Evolutionary conservation across 2,329 filamentous ascomycete genomes (phyloP), one percentile per base, ranked within the genome.

Genomic region (Emmonsiellopsis sp.): DNA sequence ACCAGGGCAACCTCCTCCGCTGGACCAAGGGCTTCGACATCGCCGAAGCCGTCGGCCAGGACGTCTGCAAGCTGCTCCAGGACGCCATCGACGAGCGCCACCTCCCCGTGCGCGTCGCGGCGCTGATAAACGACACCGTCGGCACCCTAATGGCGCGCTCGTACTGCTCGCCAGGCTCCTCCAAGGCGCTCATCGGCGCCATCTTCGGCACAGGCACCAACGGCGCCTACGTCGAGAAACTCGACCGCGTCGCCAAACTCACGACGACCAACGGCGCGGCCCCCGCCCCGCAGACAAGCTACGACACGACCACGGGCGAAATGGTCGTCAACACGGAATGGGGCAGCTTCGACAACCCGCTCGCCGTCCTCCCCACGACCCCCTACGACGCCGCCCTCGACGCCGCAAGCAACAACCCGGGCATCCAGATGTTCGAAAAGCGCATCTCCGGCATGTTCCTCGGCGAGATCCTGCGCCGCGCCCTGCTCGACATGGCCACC

Each of bases 11-110:
- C 54, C 78, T 98, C 52, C 93, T 96, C 71, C 84, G 93, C 62
- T 98, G 93, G 93, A 98, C 93, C 54, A 98, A 98, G 76, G 93
- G 93, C 51, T 98, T 96, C 68, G 89, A 97, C 67, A 97, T 98
- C 60, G 81, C 84, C n/a, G 93, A 97, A 67, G 88, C 91, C 1
- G 72, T 98, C 55, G 93, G 92, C 62, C 87, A 96, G 72, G 93
- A 98, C 69, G 91, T 98, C 34, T 98, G 93, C 69, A 85, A 83
- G 42, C 75, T 98, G 57, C 79, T 98, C 37, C 93, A 98, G 72
- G 75, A 76, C 17, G 93, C 96, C 71, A 91, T 98, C 63, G 89
- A 97, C 72, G 82, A 82, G 56, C 81, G 96, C 40, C 77, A 83
- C 55, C 81, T 98, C 6, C 93, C 93, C 0, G 91, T 98, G 56